Base-by-base conservation (phyloP, 1,139 yeast genomes). In the Taiozyma sp. region DNA sequence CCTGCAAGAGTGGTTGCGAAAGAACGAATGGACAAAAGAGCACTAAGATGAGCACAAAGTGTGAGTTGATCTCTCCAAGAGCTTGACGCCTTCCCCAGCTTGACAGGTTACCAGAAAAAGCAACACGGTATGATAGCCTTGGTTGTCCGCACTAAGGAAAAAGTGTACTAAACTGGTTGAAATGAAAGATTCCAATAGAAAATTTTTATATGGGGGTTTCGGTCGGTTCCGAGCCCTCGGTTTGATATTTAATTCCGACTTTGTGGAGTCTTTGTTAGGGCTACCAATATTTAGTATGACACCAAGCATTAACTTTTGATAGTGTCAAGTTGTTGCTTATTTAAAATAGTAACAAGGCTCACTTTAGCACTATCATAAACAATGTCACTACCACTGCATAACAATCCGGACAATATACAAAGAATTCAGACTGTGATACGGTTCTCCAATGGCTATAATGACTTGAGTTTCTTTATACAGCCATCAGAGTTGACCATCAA, bases 81-180 rank as follows among this genome's bases (percentile, higher is more conserved):
- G 80, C 84, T 74, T 76, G 85, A 80, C 85, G 80, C 84, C 74
- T 75, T 69, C 64, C 65, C 65, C 66, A 63, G 70, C 67, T 72
- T 62, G 59, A 59, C 57, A 64, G 59, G 60, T 65, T 62, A 63
- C 64, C 65, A 67, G 68, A 70, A 67, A 71, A 76, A 76, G 83
- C 84, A 80, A 80, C 85, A 80, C 85, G 84, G 82, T 68, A 48
- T 68, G 66, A 58, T 65, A 76, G 84, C 79, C 79, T 79, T 76
- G 85, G 85, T 76, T 79, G 80, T 76, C 85, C 85, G 86, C 85
- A 81, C 65, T 55, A 44, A 51, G 9, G 16, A 22, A 14, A 22
- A 4, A 61, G 43, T 48, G 53, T 46, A 54, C 8, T 28, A 51
- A 49, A 51, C 50, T 53, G 29, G 24, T 19, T 30, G 4, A 19